Evolutionary conservation across 23 red algal genomes (phyloP).

Genomic region (Pyropia yezoensis): DNA sequence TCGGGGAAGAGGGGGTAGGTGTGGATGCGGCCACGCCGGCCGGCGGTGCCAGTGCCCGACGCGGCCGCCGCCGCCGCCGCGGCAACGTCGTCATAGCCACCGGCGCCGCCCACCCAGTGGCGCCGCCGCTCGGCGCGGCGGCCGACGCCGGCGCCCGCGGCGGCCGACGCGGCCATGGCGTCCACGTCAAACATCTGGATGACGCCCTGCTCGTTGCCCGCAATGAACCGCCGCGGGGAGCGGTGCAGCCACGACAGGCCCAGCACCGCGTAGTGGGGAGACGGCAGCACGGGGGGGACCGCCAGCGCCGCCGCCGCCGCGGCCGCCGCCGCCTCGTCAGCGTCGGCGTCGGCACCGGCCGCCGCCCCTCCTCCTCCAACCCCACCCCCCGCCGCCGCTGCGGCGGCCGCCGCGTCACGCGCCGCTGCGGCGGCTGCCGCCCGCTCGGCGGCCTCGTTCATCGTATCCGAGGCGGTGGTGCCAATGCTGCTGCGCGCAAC

Average conservation of each 20-base stretch:
- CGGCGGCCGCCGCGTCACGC: not conserved
- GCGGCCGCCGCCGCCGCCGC: too few relatives aligned
- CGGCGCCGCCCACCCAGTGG: too few relatives aligned
- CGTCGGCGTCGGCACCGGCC: not conserved
- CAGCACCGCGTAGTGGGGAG: constrained; percentile 5
- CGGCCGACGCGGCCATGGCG: constrained; percentile 22
- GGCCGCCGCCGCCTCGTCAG: not conserved
- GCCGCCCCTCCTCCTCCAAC: not conserved
- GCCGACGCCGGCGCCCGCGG: too few relatives aligned
- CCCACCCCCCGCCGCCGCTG: too few relatives aligned
- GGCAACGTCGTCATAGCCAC: too few relatives aligned
- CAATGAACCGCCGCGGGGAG: constrained; percentile 35
- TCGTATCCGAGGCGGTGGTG: too few relatives aligned
- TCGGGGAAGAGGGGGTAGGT: constrained; percentile 60
- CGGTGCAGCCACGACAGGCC: constrained; percentile 81
- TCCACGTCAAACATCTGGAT: constrained; percentile 82
- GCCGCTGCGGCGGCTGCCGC: not conserved
- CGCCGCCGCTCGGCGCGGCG: too few relatives aligned
- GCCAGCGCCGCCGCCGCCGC: not conserved
- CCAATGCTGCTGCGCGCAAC: not conserved
- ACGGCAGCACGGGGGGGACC: too few relatives aligned
- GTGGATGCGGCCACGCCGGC: constrained; percentile 33
- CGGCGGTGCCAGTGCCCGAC: not conserved
- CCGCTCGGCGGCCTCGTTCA: too few relatives aligned
- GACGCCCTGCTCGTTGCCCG: constrained; percentile 52